phyloP scores from a whole-genome alignment of 2,329 filamentous ascomycete genomes.

The Phaeophleospora eucalypticola region DNA sequence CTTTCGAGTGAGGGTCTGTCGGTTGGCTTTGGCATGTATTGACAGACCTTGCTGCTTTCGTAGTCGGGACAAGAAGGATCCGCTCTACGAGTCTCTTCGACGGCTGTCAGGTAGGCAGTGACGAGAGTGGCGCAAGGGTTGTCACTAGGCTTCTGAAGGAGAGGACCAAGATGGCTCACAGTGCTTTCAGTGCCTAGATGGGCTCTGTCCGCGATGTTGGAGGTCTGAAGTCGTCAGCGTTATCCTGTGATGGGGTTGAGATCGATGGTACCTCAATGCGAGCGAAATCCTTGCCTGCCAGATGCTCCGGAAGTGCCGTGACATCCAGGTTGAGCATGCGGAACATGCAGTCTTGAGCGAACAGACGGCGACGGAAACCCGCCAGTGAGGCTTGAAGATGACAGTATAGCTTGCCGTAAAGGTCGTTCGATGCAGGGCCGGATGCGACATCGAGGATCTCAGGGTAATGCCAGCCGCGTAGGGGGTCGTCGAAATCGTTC shows the following conservation, averaged over 20 bases:
- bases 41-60: background rate
- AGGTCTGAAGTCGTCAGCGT: too few relatives aligned
- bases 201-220: constrained; percentile 39
- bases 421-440: constrained; percentile 29
- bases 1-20: background rate
- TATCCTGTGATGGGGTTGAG: background rate
- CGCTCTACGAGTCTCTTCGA: constrained; percentile 9
- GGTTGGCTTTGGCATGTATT: background rate
- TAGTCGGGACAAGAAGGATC: background rate
- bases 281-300: constrained; percentile 26
- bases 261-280: constrained; percentile 37
- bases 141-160: constrained; percentile 31
- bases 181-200: constrained; percentile 32
- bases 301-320: constrained; percentile 18
- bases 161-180: constrained; percentile 28
- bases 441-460: constrained; percentile 29
- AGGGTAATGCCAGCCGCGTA: constrained; percentile 34
- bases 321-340: constrained; percentile 30
- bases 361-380: constrained; percentile 31
- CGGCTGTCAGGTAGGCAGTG: constrained; percentile 41
- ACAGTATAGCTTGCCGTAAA: constrained; percentile 39
- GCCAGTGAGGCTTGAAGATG: constrained; percentile 31
- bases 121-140: constrained; percentile 42
- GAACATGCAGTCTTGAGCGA: constrained; percentile 24
- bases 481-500: constrained; percentile 36